phyloP scores from a whole-genome alignment of 1,284 basidiomycete species.

The Ustilago vetiveriae region DNA sequence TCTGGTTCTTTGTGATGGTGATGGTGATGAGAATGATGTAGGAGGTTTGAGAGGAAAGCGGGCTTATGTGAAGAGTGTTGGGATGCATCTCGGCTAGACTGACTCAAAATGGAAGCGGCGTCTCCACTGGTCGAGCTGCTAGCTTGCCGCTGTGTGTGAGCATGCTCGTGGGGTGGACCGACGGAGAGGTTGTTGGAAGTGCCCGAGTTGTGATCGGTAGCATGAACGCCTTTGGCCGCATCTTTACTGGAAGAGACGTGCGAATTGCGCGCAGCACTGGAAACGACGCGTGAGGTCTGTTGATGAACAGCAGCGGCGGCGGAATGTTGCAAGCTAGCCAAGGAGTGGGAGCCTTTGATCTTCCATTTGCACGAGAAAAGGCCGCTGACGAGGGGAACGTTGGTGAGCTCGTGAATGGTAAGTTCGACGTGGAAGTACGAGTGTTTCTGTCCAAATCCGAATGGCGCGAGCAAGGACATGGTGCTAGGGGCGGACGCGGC shows the following conservation, averaged over 20 bases:
- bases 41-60: conserved; percentile 14
- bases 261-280: conserved; percentile 11
- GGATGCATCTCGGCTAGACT: conserved; percentile 10
- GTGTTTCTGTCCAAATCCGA: conserved; percentile 70
- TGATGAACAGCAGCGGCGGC: conserved; percentile 41
- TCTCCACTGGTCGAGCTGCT: conserved; percentile 11
- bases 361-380: conserved; percentile 80
- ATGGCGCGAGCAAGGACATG: conserved; percentile 59
- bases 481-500: not conserved
- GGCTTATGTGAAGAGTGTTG: conserved; percentile 16
- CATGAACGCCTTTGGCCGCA: conserved; percentile 13
- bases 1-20: conserved; percentile 12
- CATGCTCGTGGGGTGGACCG: conserved; percentile 14
- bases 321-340: conserved; percentile 42
- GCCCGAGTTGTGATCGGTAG: conserved; percentile 30
- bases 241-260: conserved; percentile 11
- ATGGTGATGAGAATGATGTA: conserved; percentile 1
- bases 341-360: conserved; percentile 73
- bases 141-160: conserved; percentile 5
- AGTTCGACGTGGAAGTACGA: conserved; percentile 76
- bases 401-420: conserved; percentile 77
- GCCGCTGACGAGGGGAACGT: conserved; percentile 79
- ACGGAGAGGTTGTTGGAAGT: conserved; percentile 7
- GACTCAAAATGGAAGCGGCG: conserved; percentile 21
- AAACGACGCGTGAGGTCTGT: conserved; percentile 16